Base-by-base conservation (phyloP, 2,329 filamentous ascomycete genomes). In the Amauroascus verrucosus region DNA sequence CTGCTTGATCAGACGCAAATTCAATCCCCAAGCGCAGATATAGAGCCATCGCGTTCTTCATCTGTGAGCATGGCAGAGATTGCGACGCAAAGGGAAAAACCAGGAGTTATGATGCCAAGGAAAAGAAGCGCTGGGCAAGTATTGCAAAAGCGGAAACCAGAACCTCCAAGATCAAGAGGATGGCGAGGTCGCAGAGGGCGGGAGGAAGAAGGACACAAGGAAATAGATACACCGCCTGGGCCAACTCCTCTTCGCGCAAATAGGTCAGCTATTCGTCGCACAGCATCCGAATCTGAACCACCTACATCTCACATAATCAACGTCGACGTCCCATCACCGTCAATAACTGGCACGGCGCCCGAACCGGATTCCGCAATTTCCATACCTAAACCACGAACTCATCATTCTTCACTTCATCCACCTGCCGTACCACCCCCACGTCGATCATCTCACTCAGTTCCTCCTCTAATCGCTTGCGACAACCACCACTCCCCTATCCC, bases 101-200 rank as follows among this genome's bases (percentile, higher is more conserved):
- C 88, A 0, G 88, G 86, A 0, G 81, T 91, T 20, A 83, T 89
- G 62, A 89, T 88, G 16, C 88, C 87, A 5, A 88, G 86, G 64
- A 77, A 84, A 45, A 70, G 67, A 54, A 48, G 56, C 28, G 18
- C 28, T 24, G 18, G n/a, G 7, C 22, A 50, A 5, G 26, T 11
- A 28, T 32, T 38, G 18, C 41, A 22, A 26, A 52, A 52, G 26
- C 30, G 38, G 16, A 71, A 69, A 55, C 69, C 69, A n/a, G 63
- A 67, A 20, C 69, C 68, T 2, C 72, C 72, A 2, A 73, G 70
- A 56, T 56, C 71, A 48, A 65, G 72, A 48, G 68, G 72, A 44
- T 72, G 65, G 66, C 68, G 70, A 24, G 69, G 68, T n/a, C 63
- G 67, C 54, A 64, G 64, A 51, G 44, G 43, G 9, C 41, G 13